These are phyloP conservation scores for Cordyceps pruinosa DNA, from an alignment of 2,329 filamentous ascomycete genomes.

Conservation along the genomic window DNA sequence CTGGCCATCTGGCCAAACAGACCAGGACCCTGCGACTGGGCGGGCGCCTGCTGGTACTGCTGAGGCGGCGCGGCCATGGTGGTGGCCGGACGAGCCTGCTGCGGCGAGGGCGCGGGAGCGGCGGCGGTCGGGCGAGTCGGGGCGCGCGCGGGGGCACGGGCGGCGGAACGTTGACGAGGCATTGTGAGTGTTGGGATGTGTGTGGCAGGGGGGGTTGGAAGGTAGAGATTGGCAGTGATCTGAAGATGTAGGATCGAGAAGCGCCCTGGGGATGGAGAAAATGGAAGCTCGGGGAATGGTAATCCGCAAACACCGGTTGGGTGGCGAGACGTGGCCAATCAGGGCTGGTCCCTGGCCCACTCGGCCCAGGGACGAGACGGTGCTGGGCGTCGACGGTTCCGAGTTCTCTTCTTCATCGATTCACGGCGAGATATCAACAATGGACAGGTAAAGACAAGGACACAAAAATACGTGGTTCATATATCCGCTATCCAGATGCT, in stretches of 20 bases:
- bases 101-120: conserved; percentile 47
- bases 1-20: conserved; percentile 95
- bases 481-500: neutral
- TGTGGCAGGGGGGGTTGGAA: conserved; percentile 16
- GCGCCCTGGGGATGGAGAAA: conserved; percentile 12
- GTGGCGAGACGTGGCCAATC: conserved; percentile 22
- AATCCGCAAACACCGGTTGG: conserved; percentile 20
- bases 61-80: conserved; percentile 52
- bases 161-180: conserved; percentile 71
- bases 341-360: conserved; percentile 11
- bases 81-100: conserved; percentile 63
- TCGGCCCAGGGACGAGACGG: neutral
- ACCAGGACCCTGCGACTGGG: conserved; percentile 66
- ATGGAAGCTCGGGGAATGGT: conserved; percentile 24
- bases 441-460: neutral
- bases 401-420: neutral
- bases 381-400: too few species aligned
- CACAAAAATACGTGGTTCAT: neutral
- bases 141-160: conserved; percentile 46
- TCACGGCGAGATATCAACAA: neutral
- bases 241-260: conserved; percentile 7
- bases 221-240: conserved; percentile 9
- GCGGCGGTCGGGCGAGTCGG: conserved; percentile 62
- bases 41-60: conserved; percentile 42
- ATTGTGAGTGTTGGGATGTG: conserved; percentile 35